These are phyloP conservation scores for Pulicaria dysenterica DNA, from an alignment of 129 eudicot genomes.

Conservation along the genomic window DNA sequence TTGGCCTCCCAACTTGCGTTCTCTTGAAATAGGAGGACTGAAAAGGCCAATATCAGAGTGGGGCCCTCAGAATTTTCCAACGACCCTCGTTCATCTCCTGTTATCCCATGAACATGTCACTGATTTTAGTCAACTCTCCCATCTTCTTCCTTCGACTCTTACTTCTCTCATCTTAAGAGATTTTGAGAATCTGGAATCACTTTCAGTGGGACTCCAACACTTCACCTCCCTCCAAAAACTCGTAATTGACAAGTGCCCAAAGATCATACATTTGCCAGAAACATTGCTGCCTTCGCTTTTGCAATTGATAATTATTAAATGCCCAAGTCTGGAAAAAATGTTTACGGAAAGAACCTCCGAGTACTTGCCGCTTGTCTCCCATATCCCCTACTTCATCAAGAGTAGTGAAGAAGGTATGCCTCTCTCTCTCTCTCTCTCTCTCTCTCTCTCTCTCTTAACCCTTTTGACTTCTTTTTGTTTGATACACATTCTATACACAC, in stretches of 20 bases:
- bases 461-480: no score
- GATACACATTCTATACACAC: no score
- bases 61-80: slow-evolving; percentile 26
- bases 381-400: slow-evolving; percentile 12
- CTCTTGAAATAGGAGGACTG: not conserved
- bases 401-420: not conserved
- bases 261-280: slow-evolving; percentile 14
- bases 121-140: not conserved
- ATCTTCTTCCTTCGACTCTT: slow-evolving; percentile 29
- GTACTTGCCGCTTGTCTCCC: slow-evolving; percentile 21
- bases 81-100: not conserved
- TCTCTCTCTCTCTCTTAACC: not conserved
- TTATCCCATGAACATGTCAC: not conserved
- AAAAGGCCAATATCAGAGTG: slow-evolving; percentile 8
- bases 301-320: rapidly evolving
- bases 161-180: rapidly evolving
- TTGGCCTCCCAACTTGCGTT: slow-evolving; percentile 25
- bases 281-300: slow-evolving; percentile 16
- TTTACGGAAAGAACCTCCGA: not conserved
- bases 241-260: rapidly evolving
- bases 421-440: slow-evolving; percentile 23
- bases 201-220: slow-evolving; percentile 17
- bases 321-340: slow-evolving; percentile 13
- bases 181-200: not conserved
- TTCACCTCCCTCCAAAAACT: slow-evolving; percentile 29